Evolutionary conservation across 2,329 filamentous ascomycete species (phyloP), one percentile per base, ranked within the genome.

Genomic region (Colletotrichum somersetense): DNA sequence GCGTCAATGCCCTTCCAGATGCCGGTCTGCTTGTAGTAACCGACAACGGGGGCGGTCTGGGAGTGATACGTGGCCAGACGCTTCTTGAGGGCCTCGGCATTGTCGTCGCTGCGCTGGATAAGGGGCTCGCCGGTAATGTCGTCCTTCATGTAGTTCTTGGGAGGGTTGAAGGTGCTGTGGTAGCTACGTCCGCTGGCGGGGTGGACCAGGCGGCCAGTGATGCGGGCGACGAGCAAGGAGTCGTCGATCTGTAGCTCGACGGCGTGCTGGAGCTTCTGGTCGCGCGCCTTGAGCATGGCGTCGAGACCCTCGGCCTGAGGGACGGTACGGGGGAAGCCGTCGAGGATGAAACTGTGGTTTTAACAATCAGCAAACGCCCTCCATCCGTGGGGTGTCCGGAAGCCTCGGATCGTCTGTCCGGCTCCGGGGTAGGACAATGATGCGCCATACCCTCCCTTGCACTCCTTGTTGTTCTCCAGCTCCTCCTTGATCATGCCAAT

Each of bases 401-500:
- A 35, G 61, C 67, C 42, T 66, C 53, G 20, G 35, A 20, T 48
- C 42, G 38, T 55, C 42, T 35, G 33, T 56, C 44, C 20, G 23
- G 35, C 26, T 48, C 66, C 56, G 50, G 30, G 3, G 30, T 44
- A 50, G 50, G n/a, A 23, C 12, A 57, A 20, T 52, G 57, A 58
- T 66, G 73, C 57, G 59, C 71, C 89, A 77, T 88, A 98, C 96
- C 96, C 96, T 85, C 96, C 96, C 87, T 93, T 93, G 90, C 96
- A 99, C 86, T 99, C 96, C 80, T 89, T 85, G 88, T 99, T 99
- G 85, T 89, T 92, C 80, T 97, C 93, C 63, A 99, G 89, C 89
- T 99, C 96, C 82, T 92, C 93, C 91, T 96, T 96, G 88, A 99
- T 99, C 96, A 99, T 99, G 85, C 96, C 95, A 83, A 99, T 93